Conservation (phyloP, 192 early-diverging fungal species). For the Backusella morwellensis region DNA sequence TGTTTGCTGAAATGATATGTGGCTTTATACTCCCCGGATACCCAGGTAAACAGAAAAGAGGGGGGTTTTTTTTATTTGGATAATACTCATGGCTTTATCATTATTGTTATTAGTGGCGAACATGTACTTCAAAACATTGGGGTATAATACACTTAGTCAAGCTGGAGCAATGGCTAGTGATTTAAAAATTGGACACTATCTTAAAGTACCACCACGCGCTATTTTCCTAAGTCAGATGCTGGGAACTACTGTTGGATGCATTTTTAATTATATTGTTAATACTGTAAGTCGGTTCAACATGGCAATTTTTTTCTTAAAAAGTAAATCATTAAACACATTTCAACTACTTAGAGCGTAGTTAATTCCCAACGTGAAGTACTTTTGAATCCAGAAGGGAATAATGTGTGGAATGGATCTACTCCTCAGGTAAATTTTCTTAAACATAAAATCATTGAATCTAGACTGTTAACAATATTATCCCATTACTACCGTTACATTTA, state of each 20-base stretch:
- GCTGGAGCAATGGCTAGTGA: conserved; percentile 45
- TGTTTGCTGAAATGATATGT: conserved; percentile 48
- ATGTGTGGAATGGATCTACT: conserved; percentile 22
- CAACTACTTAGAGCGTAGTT: conserved; percentile 11
- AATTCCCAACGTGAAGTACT: conserved; percentile 13
- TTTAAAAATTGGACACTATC: conserved; percentile 62
- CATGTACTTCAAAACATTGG: conserved; percentile 55
- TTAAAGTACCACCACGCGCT: conserved; percentile 65
- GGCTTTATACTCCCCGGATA: conserved; percentile 43
- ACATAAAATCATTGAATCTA: background rate
- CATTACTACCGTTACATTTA: background rate
- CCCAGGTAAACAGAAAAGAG: conserved; percentile 21
- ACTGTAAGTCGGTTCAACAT: background rate
- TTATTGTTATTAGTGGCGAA: conserved; percentile 24
- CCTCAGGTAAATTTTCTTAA: background rate
- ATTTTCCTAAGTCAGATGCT: conserved; percentile 62
- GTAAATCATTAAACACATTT: background rate
- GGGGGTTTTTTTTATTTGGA: background rate
- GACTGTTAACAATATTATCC: background rate
- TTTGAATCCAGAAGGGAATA: conserved; percentile 18
- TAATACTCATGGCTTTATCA: no score
- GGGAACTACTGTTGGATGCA: conserved; percentile 49
- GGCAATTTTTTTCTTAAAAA: background rate
- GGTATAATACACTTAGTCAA: conserved; percentile 39
- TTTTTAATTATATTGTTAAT: conserved; percentile 38